phyloP scores from a whole-genome alignment of 1,284 basidiomycete genomes.

The Heterobasidion parviporum region DNA sequence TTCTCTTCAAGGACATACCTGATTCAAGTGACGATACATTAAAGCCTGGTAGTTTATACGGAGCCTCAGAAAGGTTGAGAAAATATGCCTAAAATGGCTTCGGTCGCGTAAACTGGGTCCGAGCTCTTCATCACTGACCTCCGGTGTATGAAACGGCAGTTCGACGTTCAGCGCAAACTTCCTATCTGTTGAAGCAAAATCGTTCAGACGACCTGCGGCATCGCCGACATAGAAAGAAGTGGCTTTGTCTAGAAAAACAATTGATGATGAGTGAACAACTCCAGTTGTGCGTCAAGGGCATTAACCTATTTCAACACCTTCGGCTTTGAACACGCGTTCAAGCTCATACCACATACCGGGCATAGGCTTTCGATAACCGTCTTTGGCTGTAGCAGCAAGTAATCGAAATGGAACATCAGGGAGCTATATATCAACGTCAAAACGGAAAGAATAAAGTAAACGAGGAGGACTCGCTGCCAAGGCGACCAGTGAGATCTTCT shows the following conservation, averaged over 20 bases:
- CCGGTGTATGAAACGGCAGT: slow-evolving; percentile 33
- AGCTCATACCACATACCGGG: slow-evolving; percentile 81
- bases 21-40: slow-evolving; percentile 40
- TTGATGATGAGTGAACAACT: not conserved
- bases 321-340: slow-evolving; percentile 47
- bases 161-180: slow-evolving; percentile 80
- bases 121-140: slow-evolving; percentile 28
- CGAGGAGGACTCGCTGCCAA: slow-evolving; percentile 45
- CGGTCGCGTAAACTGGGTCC: not conserved
- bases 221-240: slow-evolving; percentile 82
- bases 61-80: slow-evolving; percentile 39
- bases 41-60: slow-evolving; percentile 52
- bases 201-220: slow-evolving; percentile 72
- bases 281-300: not conserved
- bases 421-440: slow-evolving; percentile 34
- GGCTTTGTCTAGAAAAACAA: slow-evolving; percentile 42
- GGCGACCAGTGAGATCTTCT: slow-evolving; percentile 66
- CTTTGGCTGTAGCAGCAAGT: slow-evolving; percentile 71
- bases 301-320: slow-evolving; percentile 61
- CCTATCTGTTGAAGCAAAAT: slow-evolving; percentile 76
- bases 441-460: not conserved
- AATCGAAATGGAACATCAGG: slow-evolving; percentile 70
- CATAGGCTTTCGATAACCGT: slow-evolving; percentile 83
- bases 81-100: slow-evolving; percentile 63
- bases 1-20: slow-evolving; percentile 20